These are phyloP conservation scores for Leccinum pallidistipes DNA, from an alignment of 1,284 basidiomycete genomes.

Conservation along the genomic window DNA sequence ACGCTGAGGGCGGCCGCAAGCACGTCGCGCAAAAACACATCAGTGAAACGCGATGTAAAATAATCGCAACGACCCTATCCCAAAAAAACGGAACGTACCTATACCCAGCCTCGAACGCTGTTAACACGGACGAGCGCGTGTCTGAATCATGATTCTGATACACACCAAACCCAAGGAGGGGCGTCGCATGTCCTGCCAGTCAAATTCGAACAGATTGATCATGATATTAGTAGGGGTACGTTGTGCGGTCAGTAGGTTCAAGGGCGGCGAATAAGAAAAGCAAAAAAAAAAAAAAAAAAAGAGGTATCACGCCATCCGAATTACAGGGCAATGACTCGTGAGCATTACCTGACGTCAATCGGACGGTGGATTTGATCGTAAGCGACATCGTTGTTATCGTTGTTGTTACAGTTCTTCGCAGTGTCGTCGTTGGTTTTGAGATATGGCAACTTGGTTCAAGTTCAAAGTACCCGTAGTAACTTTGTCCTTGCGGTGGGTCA, in stretches of 20 bases:
- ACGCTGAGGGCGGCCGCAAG: background rate
- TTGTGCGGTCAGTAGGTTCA: background rate
- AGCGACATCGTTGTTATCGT: slow-evolving; percentile 21
- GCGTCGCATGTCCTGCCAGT: slow-evolving; percentile 57
- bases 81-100: slow-evolving; percentile 40
- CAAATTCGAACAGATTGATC: background rate
- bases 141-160: slow-evolving; percentile 63
- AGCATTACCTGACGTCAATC: slow-evolving; percentile 39
- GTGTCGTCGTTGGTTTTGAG: slow-evolving; percentile 8
- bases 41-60: background rate
- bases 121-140: slow-evolving; percentile 55
- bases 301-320: background rate
- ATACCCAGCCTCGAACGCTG: slow-evolving; percentile 74
- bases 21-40: background rate
- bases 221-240: background rate
- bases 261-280: background rate
- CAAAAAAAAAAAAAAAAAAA: no score
- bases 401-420: background rate
- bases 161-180: slow-evolving; percentile 81
- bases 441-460: background rate
- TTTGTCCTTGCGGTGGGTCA: no score
- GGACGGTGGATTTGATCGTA: slow-evolving; percentile 34
- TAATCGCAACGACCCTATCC: background rate
- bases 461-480: background rate
- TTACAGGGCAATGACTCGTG: background rate